phyloP scores from a whole-genome alignment of 1,284 basidiomycete genomes.

The Ganoderma meredithae region DNA sequence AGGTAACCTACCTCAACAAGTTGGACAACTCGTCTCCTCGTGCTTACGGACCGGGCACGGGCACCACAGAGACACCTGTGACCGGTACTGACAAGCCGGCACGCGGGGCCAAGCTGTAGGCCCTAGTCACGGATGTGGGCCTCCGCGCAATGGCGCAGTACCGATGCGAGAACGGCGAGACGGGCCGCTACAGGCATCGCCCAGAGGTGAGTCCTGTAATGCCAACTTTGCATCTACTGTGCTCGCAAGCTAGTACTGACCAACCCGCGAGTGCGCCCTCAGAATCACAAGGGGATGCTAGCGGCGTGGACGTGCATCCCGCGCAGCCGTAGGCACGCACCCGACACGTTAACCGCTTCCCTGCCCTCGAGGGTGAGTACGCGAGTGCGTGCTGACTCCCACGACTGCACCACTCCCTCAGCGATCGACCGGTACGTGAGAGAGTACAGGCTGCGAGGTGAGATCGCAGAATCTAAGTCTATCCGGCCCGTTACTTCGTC shows the following conservation, averaged over 20 bases:
- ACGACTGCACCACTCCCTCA: not conserved
- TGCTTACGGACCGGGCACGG: no score
- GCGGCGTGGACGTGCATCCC: not conserved
- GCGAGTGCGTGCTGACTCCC: no score
- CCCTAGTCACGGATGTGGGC: not conserved
- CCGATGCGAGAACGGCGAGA: not conserved
- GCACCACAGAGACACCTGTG: no score
- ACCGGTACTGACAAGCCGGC: no score
- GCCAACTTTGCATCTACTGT: not conserved
- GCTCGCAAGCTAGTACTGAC: not conserved
- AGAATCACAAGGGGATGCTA: not conserved
- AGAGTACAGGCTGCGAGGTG: not conserved
- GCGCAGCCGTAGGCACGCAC: not conserved
- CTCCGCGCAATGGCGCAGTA: conserved; percentile 3
- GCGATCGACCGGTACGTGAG: not conserved
- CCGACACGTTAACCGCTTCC: not conserved
- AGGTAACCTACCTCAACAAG: not conserved
- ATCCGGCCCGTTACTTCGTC: no score
- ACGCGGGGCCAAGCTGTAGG: no score
- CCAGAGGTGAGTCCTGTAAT: not conserved
- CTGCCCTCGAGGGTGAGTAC: no score
- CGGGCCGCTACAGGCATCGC: not conserved
- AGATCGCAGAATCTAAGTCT: not conserved
- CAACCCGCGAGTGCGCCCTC: not conserved
- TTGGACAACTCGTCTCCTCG: not conserved